Conservation (phyloP, 176 grass and related monocot genomes). For the Carex myosuroides region DNA sequence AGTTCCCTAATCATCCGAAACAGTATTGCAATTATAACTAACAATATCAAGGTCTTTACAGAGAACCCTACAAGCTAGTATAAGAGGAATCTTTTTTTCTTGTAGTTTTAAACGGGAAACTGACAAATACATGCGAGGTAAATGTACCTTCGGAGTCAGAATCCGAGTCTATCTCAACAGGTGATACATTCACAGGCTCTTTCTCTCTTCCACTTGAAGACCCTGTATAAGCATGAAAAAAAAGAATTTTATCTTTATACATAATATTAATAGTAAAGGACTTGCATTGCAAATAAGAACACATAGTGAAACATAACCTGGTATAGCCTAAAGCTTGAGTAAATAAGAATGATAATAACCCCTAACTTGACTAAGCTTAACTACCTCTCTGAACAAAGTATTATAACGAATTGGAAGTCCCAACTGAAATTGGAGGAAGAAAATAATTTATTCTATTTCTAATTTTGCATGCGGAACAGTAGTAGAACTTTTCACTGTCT, state of each 20-base stretch:
- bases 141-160: conserved; percentile 67
- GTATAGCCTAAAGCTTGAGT: background rate
- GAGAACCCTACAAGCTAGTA: conserved; percentile 11
- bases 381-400: background rate
- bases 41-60: background rate
- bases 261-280: background rate
- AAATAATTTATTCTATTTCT: background rate
- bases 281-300: background rate
- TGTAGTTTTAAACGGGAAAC: background rate
- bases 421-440: background rate
- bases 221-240: conserved; percentile 12
- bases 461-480: background rate
- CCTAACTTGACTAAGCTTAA: background rate
- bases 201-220: background rate
- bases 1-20: background rate
- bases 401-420: background rate
- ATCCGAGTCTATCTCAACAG: conserved; percentile 41
- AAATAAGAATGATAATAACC: background rate
- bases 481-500: background rate
- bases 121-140: background rate
- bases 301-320: background rate
- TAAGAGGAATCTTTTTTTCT: background rate
- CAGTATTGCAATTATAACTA: background rate
- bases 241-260: background rate
- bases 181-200: background rate